phyloP scores from a whole-genome alignment of 164 flowering plant species.

The grape (Vitis vinifera) region ASM3070453v1 NC_081813.1:215001-215500 shows the following conservation, averaged over 20 bases:
- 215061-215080: too few relatives aligned
- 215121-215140: too few relatives aligned
- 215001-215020: too few relatives aligned
- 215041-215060: too few relatives aligned
- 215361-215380: slow-evolving; percentile 87
- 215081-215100: background rate
- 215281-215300: slow-evolving; percentile 81
- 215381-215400: slow-evolving; percentile 99
- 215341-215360: slow-evolving; percentile 82
- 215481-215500: background rate
- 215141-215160: too few relatives aligned
- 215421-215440: background rate
- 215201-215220: background rate
- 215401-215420: slow-evolving; percentile 9
- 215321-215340: slow-evolving; percentile 98
- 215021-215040: too few relatives aligned
- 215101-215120: background rate
- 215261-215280: slow-evolving; percentile 90
- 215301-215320: slow-evolving; percentile 82
- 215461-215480: too few relatives aligned
- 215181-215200: background rate
- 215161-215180: too few relatives aligned
- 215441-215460: too few relatives aligned
- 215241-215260: slow-evolving; percentile 75
- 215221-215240: slow-evolving; percentile 74